Conservation (phyloP, 192 early-diverging fungal genomes). For the Mortierella alpina region DNA sequence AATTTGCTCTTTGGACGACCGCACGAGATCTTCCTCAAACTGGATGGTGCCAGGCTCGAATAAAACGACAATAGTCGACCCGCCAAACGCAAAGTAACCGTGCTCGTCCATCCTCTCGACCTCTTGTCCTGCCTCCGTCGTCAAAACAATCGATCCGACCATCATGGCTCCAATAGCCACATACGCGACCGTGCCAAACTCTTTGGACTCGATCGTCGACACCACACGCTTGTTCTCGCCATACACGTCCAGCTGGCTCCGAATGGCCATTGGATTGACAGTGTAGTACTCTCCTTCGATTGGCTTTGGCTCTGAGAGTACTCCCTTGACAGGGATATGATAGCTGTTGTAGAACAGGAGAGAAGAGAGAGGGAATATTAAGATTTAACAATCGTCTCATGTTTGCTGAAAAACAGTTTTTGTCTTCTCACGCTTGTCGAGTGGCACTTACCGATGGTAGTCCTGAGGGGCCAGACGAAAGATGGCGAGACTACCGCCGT, state of each 20-base stretch:
- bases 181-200: slow-evolving; percentile 78
- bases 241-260: slow-evolving; percentile 76
- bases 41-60: slow-evolving; percentile 70
- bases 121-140: slow-evolving; percentile 50
- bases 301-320: slow-evolving; percentile 59
- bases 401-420: background rate
- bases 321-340: slow-evolving; percentile 79
- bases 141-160: slow-evolving; percentile 82
- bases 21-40: slow-evolving; percentile 78
- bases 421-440: background rate
- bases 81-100: slow-evolving; percentile 87
- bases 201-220: slow-evolving; percentile 68
- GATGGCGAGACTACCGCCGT: slow-evolving; percentile 73
- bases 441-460: slow-evolving; percentile 70
- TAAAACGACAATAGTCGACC: slow-evolving; percentile 77
- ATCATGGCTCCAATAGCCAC: slow-evolving; percentile 86
- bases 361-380: background rate
- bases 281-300: slow-evolving; percentile 82
- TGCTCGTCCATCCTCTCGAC: slow-evolving; percentile 78
- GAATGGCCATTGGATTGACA: slow-evolving; percentile 87
- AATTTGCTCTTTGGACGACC: slow-evolving; percentile 69
- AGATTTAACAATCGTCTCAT: background rate
- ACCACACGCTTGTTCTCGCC: slow-evolving; percentile 81
- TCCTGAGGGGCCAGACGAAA: slow-evolving; percentile 88
- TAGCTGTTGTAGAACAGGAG: slow-evolving; percentile 5